phyloP scores from a whole-genome alignment of 2,329 filamentous ascomycete species.

The Chalaropsis thielavioides region DNA sequence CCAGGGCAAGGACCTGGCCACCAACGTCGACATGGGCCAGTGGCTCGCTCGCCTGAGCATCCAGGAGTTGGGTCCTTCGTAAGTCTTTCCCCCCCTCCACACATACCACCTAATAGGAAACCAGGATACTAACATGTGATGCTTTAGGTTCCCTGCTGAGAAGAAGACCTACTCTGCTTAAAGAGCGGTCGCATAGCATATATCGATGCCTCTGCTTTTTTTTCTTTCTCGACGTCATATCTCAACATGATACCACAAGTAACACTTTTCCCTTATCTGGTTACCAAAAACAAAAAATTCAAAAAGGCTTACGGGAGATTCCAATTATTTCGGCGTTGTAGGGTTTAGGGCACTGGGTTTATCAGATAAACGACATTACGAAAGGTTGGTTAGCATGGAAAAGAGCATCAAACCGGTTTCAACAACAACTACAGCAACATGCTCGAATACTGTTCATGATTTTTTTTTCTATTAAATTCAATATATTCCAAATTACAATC shows the following conservation, averaged over 20 bases:
- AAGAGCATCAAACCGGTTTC: slow-evolving; percentile 32
- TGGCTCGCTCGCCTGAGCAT: slow-evolving; percentile 93
- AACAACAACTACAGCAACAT: slow-evolving; percentile 32
- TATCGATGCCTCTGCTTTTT: background rate
- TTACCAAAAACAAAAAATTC: background rate
- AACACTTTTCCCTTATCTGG: background rate
- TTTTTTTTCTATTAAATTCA: slow-evolving; percentile 6
- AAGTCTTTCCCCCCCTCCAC: slow-evolving; percentile 29
- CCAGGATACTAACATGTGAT: slow-evolving; percentile 1
- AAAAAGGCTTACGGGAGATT: background rate
- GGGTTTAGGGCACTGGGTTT: slow-evolving; percentile 16
- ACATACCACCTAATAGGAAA: background rate
- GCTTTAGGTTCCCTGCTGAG: slow-evolving; percentile 59
- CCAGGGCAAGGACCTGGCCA: slow-evolving; percentile 64
- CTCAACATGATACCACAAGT: slow-evolving; percentile 15
- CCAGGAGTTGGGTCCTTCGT: slow-evolving; percentile 90
- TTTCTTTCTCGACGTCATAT: slow-evolving; percentile 11
- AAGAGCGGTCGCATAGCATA: background rate
- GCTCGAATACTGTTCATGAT: slow-evolving; percentile 6
- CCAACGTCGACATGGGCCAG: slow-evolving; percentile 79
- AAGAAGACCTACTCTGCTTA: slow-evolving; percentile 56
- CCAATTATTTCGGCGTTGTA: slow-evolving; percentile 16
- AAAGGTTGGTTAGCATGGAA: slow-evolving; percentile 13
- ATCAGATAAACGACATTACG: slow-evolving; percentile 11
- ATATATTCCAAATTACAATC: background rate